phyloP scores from a whole-genome alignment of 331 rosid species.

The Phaseolus coccineus region DNA sequence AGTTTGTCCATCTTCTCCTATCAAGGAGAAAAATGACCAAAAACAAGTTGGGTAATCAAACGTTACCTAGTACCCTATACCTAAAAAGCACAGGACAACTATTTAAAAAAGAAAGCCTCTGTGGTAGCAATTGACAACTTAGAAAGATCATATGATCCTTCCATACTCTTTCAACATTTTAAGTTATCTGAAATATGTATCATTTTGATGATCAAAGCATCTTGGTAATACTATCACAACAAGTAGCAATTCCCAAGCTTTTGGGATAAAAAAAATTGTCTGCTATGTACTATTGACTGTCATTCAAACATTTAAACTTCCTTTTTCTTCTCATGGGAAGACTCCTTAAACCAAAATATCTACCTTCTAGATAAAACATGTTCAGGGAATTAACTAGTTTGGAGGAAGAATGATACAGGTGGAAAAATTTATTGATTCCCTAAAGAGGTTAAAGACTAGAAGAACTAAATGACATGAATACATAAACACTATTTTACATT shows the following conservation, averaged over 20 bases:
- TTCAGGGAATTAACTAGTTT: not conserved
- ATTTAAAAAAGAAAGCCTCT: not conserved
- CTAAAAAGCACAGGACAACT: not conserved
- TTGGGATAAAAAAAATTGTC: not conserved
- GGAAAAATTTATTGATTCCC: not conserved
- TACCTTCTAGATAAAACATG: not conserved
- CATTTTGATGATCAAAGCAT: not conserved
- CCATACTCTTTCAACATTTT: not conserved
- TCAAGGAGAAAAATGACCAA: not conserved
- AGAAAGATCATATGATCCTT: not conserved
- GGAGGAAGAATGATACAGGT: not conserved
- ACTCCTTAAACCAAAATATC: not conserved
- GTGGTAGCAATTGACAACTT: not conserved
- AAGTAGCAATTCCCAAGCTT: conserved; percentile 5
- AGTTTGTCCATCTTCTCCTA: not conserved
- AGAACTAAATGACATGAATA: not conserved
- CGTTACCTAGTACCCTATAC: not conserved
- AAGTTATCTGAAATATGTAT: too few relatives aligned
- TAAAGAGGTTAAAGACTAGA: not conserved
- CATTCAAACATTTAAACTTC: conserved; percentile 1
- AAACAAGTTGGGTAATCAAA: not conserved
- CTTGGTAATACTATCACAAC: not conserved
- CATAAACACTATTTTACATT: not conserved
- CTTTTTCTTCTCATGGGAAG: conserved; percentile 8
- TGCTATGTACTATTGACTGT: not conserved